These are phyloP conservation scores for Secale cereale DNA, from an alignment of 176 grass and related monocot genomes.

Conservation along the genomic window DNA sequence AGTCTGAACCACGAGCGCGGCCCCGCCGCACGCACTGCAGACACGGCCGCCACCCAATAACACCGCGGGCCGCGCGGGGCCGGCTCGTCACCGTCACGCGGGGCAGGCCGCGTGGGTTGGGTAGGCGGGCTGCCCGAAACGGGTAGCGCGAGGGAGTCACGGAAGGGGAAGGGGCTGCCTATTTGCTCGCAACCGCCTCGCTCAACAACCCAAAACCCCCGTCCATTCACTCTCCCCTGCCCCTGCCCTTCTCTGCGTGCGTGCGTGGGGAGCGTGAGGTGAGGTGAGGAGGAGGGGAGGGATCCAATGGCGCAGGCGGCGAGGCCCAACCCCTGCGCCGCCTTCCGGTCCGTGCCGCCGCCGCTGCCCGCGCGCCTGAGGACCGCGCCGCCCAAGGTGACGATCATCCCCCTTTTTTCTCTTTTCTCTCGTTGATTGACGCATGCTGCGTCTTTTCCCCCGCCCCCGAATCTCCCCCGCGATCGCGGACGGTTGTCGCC, in stretches of 20 bases:
- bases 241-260: not conserved
- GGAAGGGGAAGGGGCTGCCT: too few relatives aligned
- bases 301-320: conserved; percentile 24
- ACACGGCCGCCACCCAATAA: not conserved
- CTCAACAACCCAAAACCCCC: conserved; percentile 12
- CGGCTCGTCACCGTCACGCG: not conserved
- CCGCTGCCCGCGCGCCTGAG: not conserved
- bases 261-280: not conserved
- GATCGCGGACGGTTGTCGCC: not conserved
- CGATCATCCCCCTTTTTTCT: not conserved
- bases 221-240: not conserved
- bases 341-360: not conserved
- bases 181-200: not conserved
- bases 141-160: not conserved
- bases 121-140: not conserved
- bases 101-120: not conserved
- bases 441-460: not conserved
- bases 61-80: not conserved
- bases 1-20: not conserved
- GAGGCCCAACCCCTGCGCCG: not conserved
- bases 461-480: not conserved
- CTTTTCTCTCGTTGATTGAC: too few relatives aligned
- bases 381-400: conserved; percentile 30
- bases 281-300: not conserved
- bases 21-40: too few relatives aligned